Evolutionary conservation across 2,329 filamentous ascomycete genomes (phyloP), one percentile per base, ranked within the genome.

Genomic region (Amauroascus verrucosus): DNA sequence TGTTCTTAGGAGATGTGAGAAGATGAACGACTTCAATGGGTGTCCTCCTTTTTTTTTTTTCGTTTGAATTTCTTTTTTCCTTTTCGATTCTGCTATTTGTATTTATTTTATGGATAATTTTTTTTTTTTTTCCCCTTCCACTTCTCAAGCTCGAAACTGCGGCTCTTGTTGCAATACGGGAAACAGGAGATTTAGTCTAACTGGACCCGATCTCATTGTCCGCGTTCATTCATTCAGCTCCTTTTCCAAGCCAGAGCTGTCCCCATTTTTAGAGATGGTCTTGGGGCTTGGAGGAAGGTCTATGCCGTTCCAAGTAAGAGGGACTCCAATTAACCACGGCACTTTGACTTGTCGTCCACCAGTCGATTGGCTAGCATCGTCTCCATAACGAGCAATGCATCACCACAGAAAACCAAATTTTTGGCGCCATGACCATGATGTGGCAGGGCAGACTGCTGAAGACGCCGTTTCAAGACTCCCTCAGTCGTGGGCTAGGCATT

Each of bases 101-200:
- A 5, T 9, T 47, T 32, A 16, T 47, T 32, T 22, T 41, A 5
- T n/a, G n/a, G n/a, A n/a, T n/a, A n/a, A n/a, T 41, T n/a, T 40
- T 40, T n/a, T 22, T 37, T n/a, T 8, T 40, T 24, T 8, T 24
- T 49, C 20, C 28, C 40, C 33, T 26, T 38, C 11, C 37, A 30
- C 26, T 30, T 9, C n/a, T n/a, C 22, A 30, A 22, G n/a, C 48
- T 41, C 48, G 48, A 50, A 50, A 50, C 48, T 50, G 48, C 48
- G 48, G 48, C 48, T 50, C 48, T 41, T 18, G 1, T 13, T 32
- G 20, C 13, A 13, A 6, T 24, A 3, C 6, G 22, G 40, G 22
- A 43, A 43, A 43, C 40, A 43, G 40, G 40, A 43, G 40, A 13
- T 7, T 26, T 9, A 7, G 18, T 7, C 14, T 2, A 20, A 13